Conservation (phyloP, 805 yeast species). For the Zygosaccharomyces kombuchaensis region DNA sequence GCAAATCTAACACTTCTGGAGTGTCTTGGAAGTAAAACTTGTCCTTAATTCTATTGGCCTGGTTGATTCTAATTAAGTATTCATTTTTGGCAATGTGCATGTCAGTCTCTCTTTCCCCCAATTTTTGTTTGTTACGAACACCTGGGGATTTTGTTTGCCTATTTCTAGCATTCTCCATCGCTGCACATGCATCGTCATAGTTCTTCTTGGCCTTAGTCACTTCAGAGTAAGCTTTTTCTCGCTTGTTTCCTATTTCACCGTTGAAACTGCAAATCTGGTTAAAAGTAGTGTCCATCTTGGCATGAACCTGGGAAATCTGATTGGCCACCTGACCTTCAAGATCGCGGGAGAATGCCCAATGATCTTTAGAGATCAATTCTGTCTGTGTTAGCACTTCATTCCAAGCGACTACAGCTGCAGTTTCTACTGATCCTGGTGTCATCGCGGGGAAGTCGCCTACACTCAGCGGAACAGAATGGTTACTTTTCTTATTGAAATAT, state of each 20-base stretch:
- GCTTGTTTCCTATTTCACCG: constrained; percentile 48
- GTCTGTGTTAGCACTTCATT: constrained; percentile 80
- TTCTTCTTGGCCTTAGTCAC: constrained; percentile 48
- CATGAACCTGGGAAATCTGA: constrained; percentile 51
- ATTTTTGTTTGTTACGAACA: constrained; percentile 44
- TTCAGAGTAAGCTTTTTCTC: constrained; percentile 31
- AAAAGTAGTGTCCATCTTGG: constrained; percentile 50
- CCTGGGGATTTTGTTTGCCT: constrained; percentile 62
- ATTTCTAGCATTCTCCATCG: constrained; percentile 74
- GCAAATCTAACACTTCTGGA: constrained; percentile 81
- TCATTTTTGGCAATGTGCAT: constrained; percentile 88
- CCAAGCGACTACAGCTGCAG: constrained; percentile 87
- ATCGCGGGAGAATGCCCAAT: constrained; percentile 53
- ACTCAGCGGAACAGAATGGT: constrained; percentile 57
- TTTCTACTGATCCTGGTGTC: constrained; percentile 93
- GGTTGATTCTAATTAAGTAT: constrained; percentile 72
- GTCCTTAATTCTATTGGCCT: constrained; percentile 88
- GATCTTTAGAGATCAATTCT: constrained; percentile 70
- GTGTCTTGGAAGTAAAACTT: constrained; percentile 89
- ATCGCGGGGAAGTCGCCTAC: constrained; percentile 89
- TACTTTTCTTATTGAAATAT: constrained; percentile 73
- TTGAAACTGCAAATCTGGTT: constrained; percentile 55
- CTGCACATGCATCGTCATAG: constrained; percentile 78
- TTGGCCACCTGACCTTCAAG: constrained; percentile 56
- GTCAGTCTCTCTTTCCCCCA: constrained; percentile 59